A percentile compares a stretch with the other conserved stretches of the same genome.
phyloP scores from a whole-genome alignment of 2,329 filamentous ascomycete genomes.

The Talaromyces islandicus region DNA sequence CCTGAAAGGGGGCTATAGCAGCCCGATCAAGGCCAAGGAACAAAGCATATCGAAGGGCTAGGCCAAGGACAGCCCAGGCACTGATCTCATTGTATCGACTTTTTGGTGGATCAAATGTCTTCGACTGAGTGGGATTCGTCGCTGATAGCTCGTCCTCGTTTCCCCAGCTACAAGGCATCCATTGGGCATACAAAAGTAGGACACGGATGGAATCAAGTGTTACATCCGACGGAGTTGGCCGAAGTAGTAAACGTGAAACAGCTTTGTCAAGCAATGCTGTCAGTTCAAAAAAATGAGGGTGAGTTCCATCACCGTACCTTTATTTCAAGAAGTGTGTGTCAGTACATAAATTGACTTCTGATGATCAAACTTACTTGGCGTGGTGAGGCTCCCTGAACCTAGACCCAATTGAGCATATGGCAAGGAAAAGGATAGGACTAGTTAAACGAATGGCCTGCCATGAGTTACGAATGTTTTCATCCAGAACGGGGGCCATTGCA shows the following conservation, averaged over 20 bases:
- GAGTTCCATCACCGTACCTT: neutral
- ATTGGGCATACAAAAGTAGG: conserved; percentile 18
- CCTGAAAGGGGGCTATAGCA: conserved; percentile 13
- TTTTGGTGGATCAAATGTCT: neutral
- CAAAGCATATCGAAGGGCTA: conserved; percentile 17
- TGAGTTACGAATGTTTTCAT: conserved; percentile 10
- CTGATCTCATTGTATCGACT: conserved; percentile 18
- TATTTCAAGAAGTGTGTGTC: no score
- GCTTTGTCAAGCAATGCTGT: conserved; percentile 2
- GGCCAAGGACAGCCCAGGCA: conserved; percentile 17
- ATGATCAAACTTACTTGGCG: neutral
- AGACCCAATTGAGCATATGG: conserved; percentile 16
- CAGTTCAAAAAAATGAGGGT: conserved; percentile 7
- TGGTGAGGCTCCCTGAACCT: conserved; percentile 13
- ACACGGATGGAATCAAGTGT: conserved; percentile 16
- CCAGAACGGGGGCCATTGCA: conserved; percentile 13
- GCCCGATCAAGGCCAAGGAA: conserved; percentile 14
- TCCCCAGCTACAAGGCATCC: conserved; percentile 17
- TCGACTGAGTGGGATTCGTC: neutral
- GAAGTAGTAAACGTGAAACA: conserved; percentile 6
- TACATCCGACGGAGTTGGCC: conserved; percentile 14
- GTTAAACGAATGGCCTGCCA: conserved; percentile 5
- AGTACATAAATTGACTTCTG: neutral
- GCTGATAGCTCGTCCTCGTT: conserved; percentile 3
- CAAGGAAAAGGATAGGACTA: conserved; percentile 13